Percentiles rank a stretch among this genome's conserved stretches.
phyloP scores from a whole-genome alignment of 805 yeast species.

The Barnettozyma sucrosica region DNA sequence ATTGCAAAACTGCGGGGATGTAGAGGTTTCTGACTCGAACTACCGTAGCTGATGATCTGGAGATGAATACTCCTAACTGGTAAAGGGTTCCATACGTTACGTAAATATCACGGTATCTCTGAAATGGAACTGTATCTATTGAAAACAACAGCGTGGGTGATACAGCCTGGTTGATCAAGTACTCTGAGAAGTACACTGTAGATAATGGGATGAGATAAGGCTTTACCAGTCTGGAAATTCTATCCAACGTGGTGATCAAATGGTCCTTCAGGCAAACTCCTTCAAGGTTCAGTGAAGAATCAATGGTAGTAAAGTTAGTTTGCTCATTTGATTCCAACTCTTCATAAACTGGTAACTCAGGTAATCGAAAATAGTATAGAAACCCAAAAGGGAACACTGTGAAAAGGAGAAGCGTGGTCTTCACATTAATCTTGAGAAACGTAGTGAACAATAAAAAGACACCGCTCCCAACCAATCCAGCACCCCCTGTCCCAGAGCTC shows the following conservation, averaged over 20 bases:
- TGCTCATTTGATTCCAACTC: conserved; percentile 1
- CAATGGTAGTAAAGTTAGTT: neutral
- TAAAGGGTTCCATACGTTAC: conserved; percentile 87
- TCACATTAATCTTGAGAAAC: conserved; percentile 50
- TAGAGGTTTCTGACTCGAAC: conserved; percentile 55
- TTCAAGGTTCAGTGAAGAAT: neutral
- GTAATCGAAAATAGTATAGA: conserved; percentile 31
- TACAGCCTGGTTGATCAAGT: conserved; percentile 85
- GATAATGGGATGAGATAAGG: conserved; percentile 83
- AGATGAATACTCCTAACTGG: conserved; percentile 88
- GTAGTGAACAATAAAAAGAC: conserved; percentile 68
- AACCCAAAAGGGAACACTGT: conserved; percentile 51
- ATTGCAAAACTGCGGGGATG: conserved; percentile 61
- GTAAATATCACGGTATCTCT: conserved; percentile 73
- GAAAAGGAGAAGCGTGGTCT: conserved; percentile 51
- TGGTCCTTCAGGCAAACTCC: conserved; percentile 2
- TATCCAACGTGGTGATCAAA: conserved; percentile 21
- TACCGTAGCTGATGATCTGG: conserved; percentile 74
- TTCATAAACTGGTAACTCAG: conserved; percentile 11
- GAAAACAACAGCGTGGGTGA: conserved; percentile 85
- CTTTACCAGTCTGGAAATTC: conserved; percentile 38
- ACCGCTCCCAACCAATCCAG: conserved; percentile 83
- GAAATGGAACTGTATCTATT: conserved; percentile 61
- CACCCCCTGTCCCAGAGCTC: conserved; percentile 95
- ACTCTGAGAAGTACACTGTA: conserved; percentile 81